Evolutionary conservation across 805 yeast genomes (phyloP), one percentile per base, ranked within the genome.

Genomic region (Wickerhamomyces rabaulensis): DNA sequence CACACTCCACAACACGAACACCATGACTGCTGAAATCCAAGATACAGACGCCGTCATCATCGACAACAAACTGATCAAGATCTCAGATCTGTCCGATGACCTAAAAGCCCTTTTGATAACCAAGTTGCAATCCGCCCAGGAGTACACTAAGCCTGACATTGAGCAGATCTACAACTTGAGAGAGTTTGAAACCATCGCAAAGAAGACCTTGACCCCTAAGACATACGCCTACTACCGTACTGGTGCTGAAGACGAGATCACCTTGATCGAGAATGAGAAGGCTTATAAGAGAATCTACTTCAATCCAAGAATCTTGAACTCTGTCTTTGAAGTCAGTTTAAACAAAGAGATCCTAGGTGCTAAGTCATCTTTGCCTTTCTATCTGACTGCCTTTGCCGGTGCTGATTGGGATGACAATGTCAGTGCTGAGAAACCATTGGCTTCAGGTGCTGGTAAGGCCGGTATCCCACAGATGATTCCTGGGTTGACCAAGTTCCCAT

Each of bases 401-500:
- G 71, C 75, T 5, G 61, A 60, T 36, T 55, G 71, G 47, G 79
- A 52, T 47, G 40, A 73, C 1, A 73, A 74, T 42, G 67, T 66
- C 4, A 68, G 68, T 38, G 79, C 76, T 23, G 80, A 74, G 43
- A 57, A 59, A 42, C 65, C 68, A 7, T 65, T 73, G 25, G 68
- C 75, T 1, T 47, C 65, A 33, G 77, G 72, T 6, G 67, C 72
- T 46, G 73, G 67, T 4, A 43, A 54, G 10, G 70, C 69, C 42
- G 69, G 70, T 35, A 63, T 73, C 15, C 58, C 74, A 43, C 80
- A 75, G 49, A 76, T 77, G 79, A 68, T 75, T 22, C 73, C 77
- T 7, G 65, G 68, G 20, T 57, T 65, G 39, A 69, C 74, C 16
- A 65, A 74, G 12, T 68, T 67, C 44, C 54, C 71, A 8, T 62